Evolutionary conservation across 176 grass and related monocot species (phyloP).

Genomic region (Elaeis guineensis): DNA sequence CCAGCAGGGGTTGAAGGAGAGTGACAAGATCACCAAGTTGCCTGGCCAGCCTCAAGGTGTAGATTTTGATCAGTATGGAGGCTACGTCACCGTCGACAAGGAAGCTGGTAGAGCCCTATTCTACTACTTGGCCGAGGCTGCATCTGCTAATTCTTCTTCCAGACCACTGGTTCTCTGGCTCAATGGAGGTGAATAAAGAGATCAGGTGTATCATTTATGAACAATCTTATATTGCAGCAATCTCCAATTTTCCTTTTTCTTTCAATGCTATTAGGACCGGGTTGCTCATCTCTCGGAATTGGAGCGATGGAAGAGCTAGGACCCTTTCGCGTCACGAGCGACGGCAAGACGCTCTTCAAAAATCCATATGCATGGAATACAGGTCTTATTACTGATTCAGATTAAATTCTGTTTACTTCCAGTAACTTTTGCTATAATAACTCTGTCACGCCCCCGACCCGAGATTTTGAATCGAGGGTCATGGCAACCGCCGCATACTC

Average conservation of each 20-base stretch:
- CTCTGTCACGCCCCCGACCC: too few species aligned
- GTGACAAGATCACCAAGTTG: constrained; percentile 48
- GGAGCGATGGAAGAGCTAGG: constrained; percentile 94
- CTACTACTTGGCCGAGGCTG: constrained; percentile 80
- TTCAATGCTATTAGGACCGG: constrained; percentile 27
- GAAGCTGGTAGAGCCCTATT: constrained; percentile 50
- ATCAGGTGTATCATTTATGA: constrained; percentile 1
- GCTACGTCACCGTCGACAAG: constrained; percentile 76
- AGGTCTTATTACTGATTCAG: constrained; percentile 19
- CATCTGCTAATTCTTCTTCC: background rate
- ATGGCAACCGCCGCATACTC: too few species aligned
- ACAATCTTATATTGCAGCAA: too few species aligned
- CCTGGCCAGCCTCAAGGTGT: constrained; percentile 51
- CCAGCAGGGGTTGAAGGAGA: constrained; percentile 36
- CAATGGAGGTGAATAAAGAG: constrained; percentile 48
- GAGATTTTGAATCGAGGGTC: too few species aligned
- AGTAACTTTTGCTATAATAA: too few species aligned
- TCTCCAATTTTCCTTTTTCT: background rate
- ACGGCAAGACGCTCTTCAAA: constrained; percentile 61
- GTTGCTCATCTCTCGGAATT: constrained; percentile 82
- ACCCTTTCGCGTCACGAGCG: constrained; percentile 81
- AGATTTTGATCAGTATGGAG: constrained; percentile 68
- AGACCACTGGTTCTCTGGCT: constrained; percentile 82
- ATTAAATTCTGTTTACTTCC: too few species aligned
- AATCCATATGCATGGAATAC: constrained; percentile 83